Evolutionary conservation across 2,329 filamentous ascomycete species (phyloP).

Genomic region (Paecilomyces variotii): DNA sequence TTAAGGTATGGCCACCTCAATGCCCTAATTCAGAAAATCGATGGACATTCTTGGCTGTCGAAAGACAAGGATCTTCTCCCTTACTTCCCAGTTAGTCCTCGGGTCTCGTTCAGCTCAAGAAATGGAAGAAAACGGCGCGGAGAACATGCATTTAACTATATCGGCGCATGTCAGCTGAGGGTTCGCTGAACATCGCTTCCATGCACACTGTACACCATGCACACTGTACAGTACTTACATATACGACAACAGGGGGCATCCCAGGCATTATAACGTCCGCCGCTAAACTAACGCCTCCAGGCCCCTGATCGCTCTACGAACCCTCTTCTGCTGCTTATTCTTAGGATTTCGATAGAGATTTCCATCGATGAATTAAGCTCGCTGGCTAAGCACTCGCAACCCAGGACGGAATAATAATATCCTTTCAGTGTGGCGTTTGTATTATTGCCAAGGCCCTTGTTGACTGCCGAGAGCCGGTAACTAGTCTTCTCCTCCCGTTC

Average conservation of each 20-base stretch:
- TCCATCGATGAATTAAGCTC: background rate
- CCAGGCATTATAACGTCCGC: background rate
- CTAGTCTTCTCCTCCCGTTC: background rate
- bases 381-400: background rate
- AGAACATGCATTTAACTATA: too few relatives aligned
- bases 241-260: too few relatives aligned
- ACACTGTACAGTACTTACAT: too few relatives aligned
- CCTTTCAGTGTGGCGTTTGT: background rate
- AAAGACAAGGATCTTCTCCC: background rate
- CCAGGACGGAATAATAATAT: background rate
- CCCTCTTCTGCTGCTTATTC: background rate
- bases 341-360: background rate
- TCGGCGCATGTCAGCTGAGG: too few relatives aligned
- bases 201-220: too few relatives aligned
- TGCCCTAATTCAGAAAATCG: background rate
- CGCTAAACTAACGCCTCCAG: background rate
- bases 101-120: too few relatives aligned
- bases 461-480: background rate
- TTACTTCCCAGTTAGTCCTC: background rate
- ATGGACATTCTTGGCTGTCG: background rate
- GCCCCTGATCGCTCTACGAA: background rate
- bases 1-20: background rate
- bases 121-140: too few relatives aligned
- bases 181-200: too few relatives aligned
- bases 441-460: background rate